A percentile compares a stretch with the other conserved stretches of the same genome.
phyloP scores from a whole-genome alignment of 192 early-diverging fungal species.

The Cetraspora pellucida region DNA sequence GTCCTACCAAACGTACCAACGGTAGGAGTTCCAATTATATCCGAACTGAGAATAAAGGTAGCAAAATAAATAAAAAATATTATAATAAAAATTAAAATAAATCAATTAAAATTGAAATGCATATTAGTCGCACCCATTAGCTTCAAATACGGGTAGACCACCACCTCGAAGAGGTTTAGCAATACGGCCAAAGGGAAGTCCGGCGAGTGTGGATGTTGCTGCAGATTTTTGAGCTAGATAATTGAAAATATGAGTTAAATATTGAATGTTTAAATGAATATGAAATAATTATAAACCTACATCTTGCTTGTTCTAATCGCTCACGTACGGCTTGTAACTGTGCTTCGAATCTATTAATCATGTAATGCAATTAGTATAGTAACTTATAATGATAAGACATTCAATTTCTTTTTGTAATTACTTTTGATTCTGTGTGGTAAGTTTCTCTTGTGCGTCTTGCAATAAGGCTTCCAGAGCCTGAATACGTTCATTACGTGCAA shows the following conservation, averaged over 20 bases:
- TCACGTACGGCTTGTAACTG: conserved; percentile 77
- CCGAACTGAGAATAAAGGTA: background rate
- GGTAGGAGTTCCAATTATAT: background rate
- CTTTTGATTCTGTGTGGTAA: conserved; percentile 75
- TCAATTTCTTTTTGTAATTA: conserved; percentile 26
- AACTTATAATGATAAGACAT: background rate
- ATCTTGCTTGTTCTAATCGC: conserved; percentile 78
- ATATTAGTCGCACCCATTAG: background rate
- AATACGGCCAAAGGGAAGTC: conserved; percentile 70
- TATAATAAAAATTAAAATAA: background rate
- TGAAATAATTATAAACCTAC: conserved; percentile 41
- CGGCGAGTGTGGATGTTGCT: conserved; percentile 17
- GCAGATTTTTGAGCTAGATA: conserved; percentile 44
- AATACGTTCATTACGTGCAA: conserved; percentile 92
- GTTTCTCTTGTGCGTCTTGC: conserved; percentile 82
- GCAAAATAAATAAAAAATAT: background rate
- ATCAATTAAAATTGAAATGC: background rate
- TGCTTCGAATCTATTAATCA: conserved; percentile 70
- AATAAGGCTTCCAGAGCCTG: conserved; percentile 83
- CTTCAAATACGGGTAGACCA: background rate
- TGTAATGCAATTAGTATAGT: background rate
- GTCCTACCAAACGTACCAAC: background rate
- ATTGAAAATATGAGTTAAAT: background rate
- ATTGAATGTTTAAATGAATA: background rate
- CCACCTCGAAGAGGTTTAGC: conserved; percentile 94